Evolutionary conservation across 164 flowering plant species (phyloP), one percentile per base, ranked within the genome.

Genomic region (Tetrastigma voinierianum): DNA sequence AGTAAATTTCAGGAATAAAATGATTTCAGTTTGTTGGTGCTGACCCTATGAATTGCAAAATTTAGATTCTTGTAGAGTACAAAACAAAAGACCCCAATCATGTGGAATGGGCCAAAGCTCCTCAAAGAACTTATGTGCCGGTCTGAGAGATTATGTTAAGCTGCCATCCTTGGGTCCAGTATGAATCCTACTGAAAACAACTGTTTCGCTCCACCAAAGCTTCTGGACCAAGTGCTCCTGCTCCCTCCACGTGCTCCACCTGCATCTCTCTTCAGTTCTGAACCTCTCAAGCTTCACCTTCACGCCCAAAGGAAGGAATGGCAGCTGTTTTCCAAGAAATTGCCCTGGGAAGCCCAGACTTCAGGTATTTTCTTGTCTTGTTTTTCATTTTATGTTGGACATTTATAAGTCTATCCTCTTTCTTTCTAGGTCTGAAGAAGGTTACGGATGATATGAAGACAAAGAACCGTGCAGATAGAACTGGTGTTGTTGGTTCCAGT

Each of bases 31-130:
- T 10, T 15, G 43, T 51, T 55, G 47, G 24, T 57, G 43, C 46
- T 74, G 66, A 68, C 49, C 25, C 60, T 19, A 70, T 56, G 32
- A 45, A 13, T 53, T 67, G 45, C 21, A 21, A 49, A 49, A 60
- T 59, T 71, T 74, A 95, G 99, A 69, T 96, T 72, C 98, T 96
- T 62, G 96, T 96, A 19, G 93, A 87, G 78, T 93, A 83, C 78
- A 89, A 62, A 80, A 90, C 55, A 71, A 93, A 91, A 79, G 97
- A 96, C 65, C 81, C 95, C 73, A 81, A 88, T 78, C 99, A 96
- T 72, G 90, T 91, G 45, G 98, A 90, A 73, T 96, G 99, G 99
- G 97, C 97, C 53, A 93, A 88, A 86, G 90, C 96, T 77, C 13
- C n/a, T 93, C 74, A 96, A 93, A 80, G 99, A 93, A 77, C 88